Base-by-base conservation (phyloP, 805 yeast genomes). In the Myxozyma neotropica region DNA sequence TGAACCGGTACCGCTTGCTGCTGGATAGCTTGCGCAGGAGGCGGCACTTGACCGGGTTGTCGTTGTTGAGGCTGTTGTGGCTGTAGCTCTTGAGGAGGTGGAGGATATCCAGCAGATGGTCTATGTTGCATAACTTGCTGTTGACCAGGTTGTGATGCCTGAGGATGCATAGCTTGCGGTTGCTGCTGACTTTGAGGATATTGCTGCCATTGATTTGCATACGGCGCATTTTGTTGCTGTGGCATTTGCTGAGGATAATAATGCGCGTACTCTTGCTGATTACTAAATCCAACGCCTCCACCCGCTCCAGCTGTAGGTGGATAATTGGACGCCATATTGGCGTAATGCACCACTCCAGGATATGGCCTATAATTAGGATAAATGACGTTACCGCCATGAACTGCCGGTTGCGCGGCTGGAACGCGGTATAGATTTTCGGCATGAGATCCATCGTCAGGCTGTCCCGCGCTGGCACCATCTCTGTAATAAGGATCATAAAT, bases 131-230 rank as follows among this genome's bases (percentile, higher is more conserved):
- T 31, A 7, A 8, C 43, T 45, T 45, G 61, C 42, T 21, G 43
- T 26, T 49, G 53, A 29, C 53, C 53, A 2, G 35, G 44, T 19
- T 39, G 53, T 17, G 24, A 17, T 31, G 39, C 45, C 21, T 50
- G 59, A 44, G 53, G 46, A 13, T 42, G 58, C 43, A 15, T 44
- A 36, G 42, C 38, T 27, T 44, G 52, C 38, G 53, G 60, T 21
- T 43, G 54, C 48, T 23, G 51, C 43, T 43, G 54, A 45, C 31
- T 46, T 33, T 44, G 59, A 23, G 44, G 51, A 4, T 42, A 38
- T n/a, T 47, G 54, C 49, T 38, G 64, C 66, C 69, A 67, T 24
- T 59, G 61, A n/a, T 17, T 44, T 2, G 52, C 47, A 17, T 57
- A 55, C 24, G 35, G 57, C 35, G 46, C 38, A 33, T 35, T 50